phyloP scores from a whole-genome alignment of 2,329 filamentous ascomycete genomes.

The Arthrobotrys sphaeroides region DNA sequence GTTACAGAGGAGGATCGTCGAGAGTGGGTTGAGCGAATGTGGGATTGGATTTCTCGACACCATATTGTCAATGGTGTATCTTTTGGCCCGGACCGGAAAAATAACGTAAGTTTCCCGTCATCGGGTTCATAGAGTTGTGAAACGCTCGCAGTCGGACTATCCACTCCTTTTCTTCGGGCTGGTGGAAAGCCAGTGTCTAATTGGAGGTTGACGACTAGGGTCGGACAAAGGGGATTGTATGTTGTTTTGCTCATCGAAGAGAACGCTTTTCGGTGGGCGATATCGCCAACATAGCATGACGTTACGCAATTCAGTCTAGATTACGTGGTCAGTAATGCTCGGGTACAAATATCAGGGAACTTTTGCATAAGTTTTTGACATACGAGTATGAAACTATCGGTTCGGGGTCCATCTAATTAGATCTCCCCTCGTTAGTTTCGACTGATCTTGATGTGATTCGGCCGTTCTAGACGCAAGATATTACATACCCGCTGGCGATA shows the following conservation, averaged over 20 bases:
- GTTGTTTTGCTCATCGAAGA: slow-evolving; percentile 53
- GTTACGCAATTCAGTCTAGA: slow-evolving; percentile 46
- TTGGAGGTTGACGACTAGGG: slow-evolving; percentile 46
- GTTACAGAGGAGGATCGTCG: slow-evolving; percentile 44
- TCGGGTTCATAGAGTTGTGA: slow-evolving; percentile 39
- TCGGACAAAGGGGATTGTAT: slow-evolving; percentile 50
- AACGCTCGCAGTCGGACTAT: slow-evolving; percentile 38
- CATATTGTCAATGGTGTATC: slow-evolving; percentile 47
- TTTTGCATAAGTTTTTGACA: background rate
- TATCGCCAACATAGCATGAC: slow-evolving; percentile 52
- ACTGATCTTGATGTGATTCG: background rate
- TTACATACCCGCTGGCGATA: slow-evolving; percentile 42
- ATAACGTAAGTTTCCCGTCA: slow-evolving; percentile 49
- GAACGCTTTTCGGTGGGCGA: slow-evolving; percentile 52
- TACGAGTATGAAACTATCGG: slow-evolving; percentile 50
- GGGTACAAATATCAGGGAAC: background rate
- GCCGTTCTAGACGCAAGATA: background rate
- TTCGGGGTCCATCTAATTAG: slow-evolving; percentile 34
- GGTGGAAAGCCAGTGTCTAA: slow-evolving; percentile 5
- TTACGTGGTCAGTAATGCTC: background rate
- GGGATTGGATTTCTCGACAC: slow-evolving; percentile 50
- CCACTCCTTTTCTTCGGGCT: slow-evolving; percentile 14
- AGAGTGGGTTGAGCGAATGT: slow-evolving; percentile 38
- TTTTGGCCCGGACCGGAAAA: slow-evolving; percentile 47
- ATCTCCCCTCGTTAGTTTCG: background rate